Percentiles rank a stretch among this genome's conserved stretches.
phyloP scores from a whole-genome alignment of 2,329 filamentous ascomycete genomes.

The Dothidotthia symphoricarpi region DNA sequence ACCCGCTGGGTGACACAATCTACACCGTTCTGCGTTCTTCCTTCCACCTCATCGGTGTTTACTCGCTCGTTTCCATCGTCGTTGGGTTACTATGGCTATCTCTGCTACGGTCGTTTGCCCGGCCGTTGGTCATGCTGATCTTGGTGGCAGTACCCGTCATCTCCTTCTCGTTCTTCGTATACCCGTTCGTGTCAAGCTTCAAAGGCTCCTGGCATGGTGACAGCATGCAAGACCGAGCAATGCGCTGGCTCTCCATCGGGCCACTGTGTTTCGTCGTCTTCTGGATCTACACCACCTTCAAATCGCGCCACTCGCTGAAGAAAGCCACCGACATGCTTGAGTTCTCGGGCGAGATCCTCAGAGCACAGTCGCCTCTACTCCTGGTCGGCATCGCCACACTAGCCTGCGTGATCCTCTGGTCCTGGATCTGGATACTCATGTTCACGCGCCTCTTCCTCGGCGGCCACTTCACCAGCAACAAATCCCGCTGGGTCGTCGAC shows the following conservation, averaged over 20 bases:
- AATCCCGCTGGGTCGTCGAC: conserved; percentile 72
- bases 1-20: conserved; percentile 84
- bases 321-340: conserved; percentile 87
- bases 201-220: conserved; percentile 71
- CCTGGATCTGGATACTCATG: conserved; percentile 95
- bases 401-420: conserved; percentile 76
- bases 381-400: conserved; percentile 79
- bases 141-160: conserved; percentile 82
- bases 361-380: conserved; percentile 79
- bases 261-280: conserved; percentile 70
- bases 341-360: conserved; percentile 84
- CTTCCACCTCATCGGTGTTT: conserved; percentile 83
- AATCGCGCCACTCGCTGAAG: conserved; percentile 74
- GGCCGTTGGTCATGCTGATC: conserved; percentile 76
- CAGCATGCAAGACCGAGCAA: conserved; percentile 79
- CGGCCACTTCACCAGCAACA: conserved; percentile 66
- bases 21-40: conserved; percentile 86
- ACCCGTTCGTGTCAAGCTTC: conserved; percentile 87
- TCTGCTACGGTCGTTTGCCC: conserved; percentile 80
- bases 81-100: conserved; percentile 91
- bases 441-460: conserved; percentile 93
- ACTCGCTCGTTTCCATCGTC: conserved; percentile 84
- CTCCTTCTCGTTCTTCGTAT: conserved; percentile 84
- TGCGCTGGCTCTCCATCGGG: conserved; percentile 82
- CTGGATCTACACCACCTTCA: conserved; percentile 82